phyloP scores from a whole-genome alignment of 2,329 filamentous ascomycete species.

The Gnomoniopsis smithogilvyi region DNA sequence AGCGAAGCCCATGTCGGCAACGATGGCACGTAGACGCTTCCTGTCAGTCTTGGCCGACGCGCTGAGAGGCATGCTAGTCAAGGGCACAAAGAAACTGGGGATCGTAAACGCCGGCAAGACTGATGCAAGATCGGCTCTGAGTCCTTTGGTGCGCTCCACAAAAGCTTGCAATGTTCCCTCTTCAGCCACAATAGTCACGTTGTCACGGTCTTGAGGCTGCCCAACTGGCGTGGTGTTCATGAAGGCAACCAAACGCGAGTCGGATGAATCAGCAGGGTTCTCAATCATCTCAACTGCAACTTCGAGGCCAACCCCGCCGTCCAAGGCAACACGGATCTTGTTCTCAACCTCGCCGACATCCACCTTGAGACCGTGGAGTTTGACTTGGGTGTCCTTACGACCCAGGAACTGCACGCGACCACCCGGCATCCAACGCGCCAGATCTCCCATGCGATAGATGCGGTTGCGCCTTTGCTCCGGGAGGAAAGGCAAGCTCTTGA shows the following conservation, averaged over 20 bases:
- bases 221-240: too few relatives aligned
- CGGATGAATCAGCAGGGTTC: background rate
- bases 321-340: background rate
- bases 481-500: background rate
- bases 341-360: constrained; percentile 43
- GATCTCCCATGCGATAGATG: constrained; percentile 33
- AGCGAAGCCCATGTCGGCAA: too few relatives aligned
- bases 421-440: constrained; percentile 28
- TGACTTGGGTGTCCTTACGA: constrained; percentile 47
- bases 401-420: constrained; percentile 34
- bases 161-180: too few relatives aligned
- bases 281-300: constrained; percentile 1
- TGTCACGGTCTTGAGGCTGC: too few relatives aligned
- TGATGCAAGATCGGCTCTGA: too few relatives aligned
- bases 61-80: constrained; percentile 7
- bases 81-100: constrained; percentile 1
- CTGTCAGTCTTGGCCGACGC: constrained; percentile 14
- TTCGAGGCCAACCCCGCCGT: too few relatives aligned
- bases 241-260: too few relatives aligned
- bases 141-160: too few relatives aligned
- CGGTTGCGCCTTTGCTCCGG: constrained; percentile 3
- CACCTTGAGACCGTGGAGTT: constrained; percentile 45
- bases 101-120: too few relatives aligned
- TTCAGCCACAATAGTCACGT: too few relatives aligned
- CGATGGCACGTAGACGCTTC: too few relatives aligned